phyloP scores from a whole-genome alignment of 345 rosid genomes.

The Camelina laxa region DNA sequence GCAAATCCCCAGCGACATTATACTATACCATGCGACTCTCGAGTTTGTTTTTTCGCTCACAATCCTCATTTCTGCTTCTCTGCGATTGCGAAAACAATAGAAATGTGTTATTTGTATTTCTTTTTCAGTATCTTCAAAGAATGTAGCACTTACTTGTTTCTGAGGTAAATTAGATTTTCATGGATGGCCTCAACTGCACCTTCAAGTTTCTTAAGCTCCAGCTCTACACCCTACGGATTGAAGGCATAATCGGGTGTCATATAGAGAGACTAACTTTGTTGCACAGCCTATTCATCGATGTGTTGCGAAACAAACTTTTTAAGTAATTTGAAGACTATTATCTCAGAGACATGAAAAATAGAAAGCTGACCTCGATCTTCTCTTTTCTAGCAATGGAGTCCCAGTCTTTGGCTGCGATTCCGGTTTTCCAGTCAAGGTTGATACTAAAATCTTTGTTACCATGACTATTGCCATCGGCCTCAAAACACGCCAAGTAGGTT shows the following conservation, averaged over 20 bases:
- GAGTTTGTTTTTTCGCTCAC: constrained; percentile 74
- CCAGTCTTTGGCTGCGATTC: constrained; percentile 91
- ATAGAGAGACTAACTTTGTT: background rate
- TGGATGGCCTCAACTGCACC: constrained; percentile 78
- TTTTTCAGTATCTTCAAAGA: background rate
- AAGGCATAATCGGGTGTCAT: background rate
- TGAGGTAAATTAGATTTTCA: constrained; percentile 67
- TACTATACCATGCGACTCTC: constrained; percentile 76
- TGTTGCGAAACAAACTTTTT: background rate
- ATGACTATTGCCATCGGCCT: constrained; percentile 51
- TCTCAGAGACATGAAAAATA: background rate
- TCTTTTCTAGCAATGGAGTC: constrained; percentile 86
- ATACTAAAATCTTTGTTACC: constrained; percentile 58
- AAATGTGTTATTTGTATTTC: background rate
- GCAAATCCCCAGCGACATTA: constrained; percentile 78
- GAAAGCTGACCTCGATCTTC: constrained; percentile 73
- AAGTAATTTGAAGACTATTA: background rate
- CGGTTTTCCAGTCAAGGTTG: constrained; percentile 85
- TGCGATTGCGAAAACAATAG: constrained; percentile 36
- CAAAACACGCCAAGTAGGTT: constrained; percentile 72
- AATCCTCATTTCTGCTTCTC: constrained; percentile 82
- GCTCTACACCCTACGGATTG: constrained; percentile 75
- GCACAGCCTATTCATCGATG: background rate
- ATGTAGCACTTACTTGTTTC: constrained; percentile 54
- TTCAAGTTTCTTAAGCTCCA: constrained; percentile 86